A percentile compares a stretch with the other conserved stretches of the same genome.
phyloP scores from a whole-genome alignment of 257 asterid genomes.

The Solanum infundibuliforme region DNA sequence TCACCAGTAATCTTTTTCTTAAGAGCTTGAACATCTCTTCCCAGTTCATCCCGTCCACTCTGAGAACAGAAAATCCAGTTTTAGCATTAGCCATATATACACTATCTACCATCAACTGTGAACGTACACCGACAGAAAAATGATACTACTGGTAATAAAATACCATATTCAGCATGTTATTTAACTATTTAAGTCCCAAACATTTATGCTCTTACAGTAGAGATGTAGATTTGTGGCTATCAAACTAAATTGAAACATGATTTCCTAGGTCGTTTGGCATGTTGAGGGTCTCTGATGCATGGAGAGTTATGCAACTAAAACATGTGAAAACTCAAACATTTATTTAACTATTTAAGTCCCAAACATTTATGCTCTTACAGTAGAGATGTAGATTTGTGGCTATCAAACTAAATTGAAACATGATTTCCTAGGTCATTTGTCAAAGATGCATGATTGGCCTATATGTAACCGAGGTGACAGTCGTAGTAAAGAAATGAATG shows the following conservation, averaged over 20 bases:
- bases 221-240: neutral
- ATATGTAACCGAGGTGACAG: neutral
- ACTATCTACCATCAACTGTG: neutral
- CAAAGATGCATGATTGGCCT: neutral
- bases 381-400: neutral
- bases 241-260: neutral
- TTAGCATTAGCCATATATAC: neutral
- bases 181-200: neutral
- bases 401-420: neutral
- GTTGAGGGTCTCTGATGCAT: too few relatives aligned
- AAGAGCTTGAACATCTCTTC: neutral
- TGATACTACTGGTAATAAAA: neutral
- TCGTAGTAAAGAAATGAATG: neutral
- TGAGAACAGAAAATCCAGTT: neutral
- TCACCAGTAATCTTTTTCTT: conserved; percentile 9
- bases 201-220: neutral
- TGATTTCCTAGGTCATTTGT: neutral
- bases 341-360: neutral
- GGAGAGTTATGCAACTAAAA: too few relatives aligned
- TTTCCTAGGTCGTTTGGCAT: neutral
- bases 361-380: neutral
- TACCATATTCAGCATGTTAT: neutral
- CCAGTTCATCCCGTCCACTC: conserved; percentile 4
- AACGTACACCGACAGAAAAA: neutral
- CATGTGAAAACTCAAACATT: too few relatives aligned